phyloP scores from a whole-genome alignment of 73 alveolate species.

The Tetrahymena thermophila region DNA sequence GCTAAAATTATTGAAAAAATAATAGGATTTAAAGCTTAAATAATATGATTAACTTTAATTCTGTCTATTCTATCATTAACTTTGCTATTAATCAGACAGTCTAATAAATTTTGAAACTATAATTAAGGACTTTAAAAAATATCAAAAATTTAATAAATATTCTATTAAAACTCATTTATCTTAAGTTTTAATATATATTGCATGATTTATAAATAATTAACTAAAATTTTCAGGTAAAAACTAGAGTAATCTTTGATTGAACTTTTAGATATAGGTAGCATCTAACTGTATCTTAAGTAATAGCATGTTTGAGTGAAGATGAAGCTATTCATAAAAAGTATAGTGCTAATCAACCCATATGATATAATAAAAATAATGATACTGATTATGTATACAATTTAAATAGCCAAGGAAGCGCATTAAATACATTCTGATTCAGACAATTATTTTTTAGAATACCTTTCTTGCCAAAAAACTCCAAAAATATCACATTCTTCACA shows the following conservation, averaged over 20 bases:
- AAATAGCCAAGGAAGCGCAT: neutral
- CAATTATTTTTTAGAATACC: neutral
- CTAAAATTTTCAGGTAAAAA: neutral
- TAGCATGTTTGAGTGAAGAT: neutral
- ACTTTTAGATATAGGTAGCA: neutral
- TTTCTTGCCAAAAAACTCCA: neutral
- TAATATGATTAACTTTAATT: neutral
- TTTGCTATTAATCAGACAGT: neutral
- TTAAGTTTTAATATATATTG: neutral
- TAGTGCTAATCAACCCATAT: neutral
- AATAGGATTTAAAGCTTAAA: neutral
- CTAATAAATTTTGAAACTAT: neutral
- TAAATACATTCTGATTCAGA: neutral
- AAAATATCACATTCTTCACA: neutral
- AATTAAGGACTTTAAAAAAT: neutral
- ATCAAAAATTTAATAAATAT: neutral
- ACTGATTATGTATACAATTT: neutral
- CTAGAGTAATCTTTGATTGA: neutral
- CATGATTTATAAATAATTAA: neutral
- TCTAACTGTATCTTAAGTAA: neutral
- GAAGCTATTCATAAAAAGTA: neutral
- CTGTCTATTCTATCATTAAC: neutral
- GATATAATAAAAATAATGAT: neutral
- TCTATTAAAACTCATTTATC: neutral
- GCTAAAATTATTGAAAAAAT: neutral